Evolutionary conservation across 169 alveolate genomes (phyloP), one percentile per base, ranked within the genome.

Genomic region (Cryptosporidium parvum): DNA sequence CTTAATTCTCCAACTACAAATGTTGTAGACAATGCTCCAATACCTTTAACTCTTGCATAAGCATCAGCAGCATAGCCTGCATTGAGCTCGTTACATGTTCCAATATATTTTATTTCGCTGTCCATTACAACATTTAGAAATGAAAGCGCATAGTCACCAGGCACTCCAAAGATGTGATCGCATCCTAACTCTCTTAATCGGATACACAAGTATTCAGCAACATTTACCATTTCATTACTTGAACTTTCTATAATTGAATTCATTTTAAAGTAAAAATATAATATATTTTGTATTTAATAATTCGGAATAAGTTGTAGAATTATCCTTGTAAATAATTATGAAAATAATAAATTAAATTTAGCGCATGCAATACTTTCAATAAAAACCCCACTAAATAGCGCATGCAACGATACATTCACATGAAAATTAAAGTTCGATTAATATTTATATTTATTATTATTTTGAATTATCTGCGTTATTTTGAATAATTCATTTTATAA

Each of bases 51-150:
- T 69, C 94, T 67, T 51, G 94, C 94, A 84, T 91, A 91, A 45
- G 93, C 92, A 56, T 91, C 94, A 3, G 94, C 94, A 10, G 94
- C 94, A 52, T 91, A 91, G n/a, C 93, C 93, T 29, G 94, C 94
- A 37, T 91, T 91, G n/a, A 91, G 62, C 70, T 91, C 94, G 26
- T 91, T 91, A 70, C 94, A 91, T 7, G 94, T 91, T 3, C 93
- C 93, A 69, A 84, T 45, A 58, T 71, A 86, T 21, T 59, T 65
- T 23, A 73, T 62, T 26, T 75, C 84, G 21, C 75, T 73, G 2
- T 84, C 45, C 53, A 65, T 45, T 31, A 68, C 93, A 67, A 61
- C 70, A 87, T 91, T 91, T 39, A 91, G 52, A 33, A 91, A 84
- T 23, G 94, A 93, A n/a, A 91, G 85, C 26, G 85, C 89, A 70